phyloP scores from a whole-genome alignment of 805 yeast species.

The Wickerhamiella spandovensis region DNA sequence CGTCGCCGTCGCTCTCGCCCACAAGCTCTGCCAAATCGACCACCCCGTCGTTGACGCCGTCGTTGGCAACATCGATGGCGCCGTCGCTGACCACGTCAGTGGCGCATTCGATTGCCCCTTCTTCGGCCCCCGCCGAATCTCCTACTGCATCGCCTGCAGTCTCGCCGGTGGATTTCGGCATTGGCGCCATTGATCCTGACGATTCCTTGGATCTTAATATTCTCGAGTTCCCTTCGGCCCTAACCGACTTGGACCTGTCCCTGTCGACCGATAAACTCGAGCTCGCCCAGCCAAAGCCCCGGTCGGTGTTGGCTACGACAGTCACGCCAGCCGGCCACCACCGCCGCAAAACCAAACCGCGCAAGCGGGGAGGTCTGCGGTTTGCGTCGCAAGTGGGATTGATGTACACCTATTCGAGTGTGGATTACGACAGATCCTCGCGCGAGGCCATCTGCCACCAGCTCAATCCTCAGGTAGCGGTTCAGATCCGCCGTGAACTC shows the following conservation, averaged over 20 bases:
- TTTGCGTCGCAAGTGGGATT: slow-evolving; percentile 75
- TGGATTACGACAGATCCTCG: slow-evolving; percentile 85
- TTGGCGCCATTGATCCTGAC: background rate
- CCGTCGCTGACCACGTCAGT: slow-evolving; percentile 1
- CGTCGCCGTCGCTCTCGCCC: slow-evolving; percentile 2
- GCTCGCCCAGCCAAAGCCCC: background rate
- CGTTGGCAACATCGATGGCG: background rate
- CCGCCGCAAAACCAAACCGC: slow-evolving; percentile 27
- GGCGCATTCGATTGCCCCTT: background rate
- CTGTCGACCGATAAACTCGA: background rate
- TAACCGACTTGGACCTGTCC: background rate
- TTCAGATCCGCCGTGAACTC: slow-evolving; percentile 72
- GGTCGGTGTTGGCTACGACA: background rate
- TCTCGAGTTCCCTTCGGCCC: slow-evolving; percentile 1
- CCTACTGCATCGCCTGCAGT: background rate
- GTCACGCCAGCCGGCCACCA: background rate
- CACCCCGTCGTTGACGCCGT: background rate
- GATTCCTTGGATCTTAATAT: background rate
- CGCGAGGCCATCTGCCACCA: slow-evolving; percentile 88
- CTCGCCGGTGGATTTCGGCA: background rate
- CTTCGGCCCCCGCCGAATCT: background rate
- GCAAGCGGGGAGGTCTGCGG: slow-evolving; percentile 2
- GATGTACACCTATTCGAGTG: slow-evolving; percentile 70
- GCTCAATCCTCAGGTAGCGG: slow-evolving; percentile 75
- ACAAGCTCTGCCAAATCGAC: background rate